Evolutionary conservation across 1,284 basidiomycete species (phyloP), one percentile per base, ranked within the genome.

Genomic region (Vanrija pseudolonga): DNA sequence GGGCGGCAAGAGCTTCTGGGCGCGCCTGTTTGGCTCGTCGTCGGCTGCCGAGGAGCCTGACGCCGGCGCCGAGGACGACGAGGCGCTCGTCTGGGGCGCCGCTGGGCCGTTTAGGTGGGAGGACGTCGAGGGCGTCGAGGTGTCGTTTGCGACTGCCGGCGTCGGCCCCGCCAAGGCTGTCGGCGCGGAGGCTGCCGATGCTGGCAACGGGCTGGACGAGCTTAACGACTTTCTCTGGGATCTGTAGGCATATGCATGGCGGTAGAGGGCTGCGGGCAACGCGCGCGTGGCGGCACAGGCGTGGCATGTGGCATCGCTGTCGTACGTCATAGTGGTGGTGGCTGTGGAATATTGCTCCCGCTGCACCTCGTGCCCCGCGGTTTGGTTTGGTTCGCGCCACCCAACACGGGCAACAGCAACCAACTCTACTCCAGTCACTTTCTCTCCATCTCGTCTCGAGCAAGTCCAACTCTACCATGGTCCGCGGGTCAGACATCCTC

Each of bases 111-210:
- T 71, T 51, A 63, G 53, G 45, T 76, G 72, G 71, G 65, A 72
- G 49, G 72, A 75, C 53, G 59, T 76, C 6, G 74, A 75, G 47
- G 74, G 73, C 8, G 67, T 76, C 15, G 70, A 74, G 40, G 55
- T 75, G 7, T 58, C 57, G 45, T 74, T 68, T 63, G 73, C 41
- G 0, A 63, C 61, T 3, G 65, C 56, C 40, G 68, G 57, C 6
- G 42, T 74, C 39, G 71, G 72, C 0, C 46, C 47, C 38, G 57
- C 61, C 9, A 57, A 50, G 38, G 11, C 40, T 3, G 38, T 40
- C 18, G 47, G 9, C 15, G 32, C 19, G 14, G 46, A 42, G 12
- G 50, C 36, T n/a, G 48, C 37, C 22, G 60, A 53, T 36, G 46
- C 42, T 32, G 68, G 67, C 5, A 66, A 72, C 57, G 72, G 71